Conservation (phyloP, 352 stramenopile genomes). For the Globisporangium irregulare region DNA sequence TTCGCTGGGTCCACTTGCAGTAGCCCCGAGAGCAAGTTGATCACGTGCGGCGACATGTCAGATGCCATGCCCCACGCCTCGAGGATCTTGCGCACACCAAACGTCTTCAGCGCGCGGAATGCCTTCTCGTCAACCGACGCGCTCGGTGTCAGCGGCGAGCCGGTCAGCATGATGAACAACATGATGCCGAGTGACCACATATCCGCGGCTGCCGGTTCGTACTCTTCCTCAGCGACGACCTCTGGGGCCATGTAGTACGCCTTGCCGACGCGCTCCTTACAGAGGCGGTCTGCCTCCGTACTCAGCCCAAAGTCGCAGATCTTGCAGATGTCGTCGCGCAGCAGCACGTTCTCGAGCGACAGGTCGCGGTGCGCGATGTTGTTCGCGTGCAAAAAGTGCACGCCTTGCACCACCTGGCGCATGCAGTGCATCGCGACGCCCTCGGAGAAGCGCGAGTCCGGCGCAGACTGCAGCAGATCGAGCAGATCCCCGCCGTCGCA, state of each 20-base stretch:
- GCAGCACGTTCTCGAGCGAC: conserved; percentile 15
- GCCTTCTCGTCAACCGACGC: conserved; percentile 29
- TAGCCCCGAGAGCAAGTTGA: conserved; percentile 30
- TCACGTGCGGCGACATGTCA: conserved; percentile 21
- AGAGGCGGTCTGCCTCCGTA: conserved; percentile 24
- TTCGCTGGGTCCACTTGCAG: conserved; percentile 33
- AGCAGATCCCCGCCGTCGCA: conserved; percentile 51
- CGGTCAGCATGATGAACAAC: conserved; percentile 58
- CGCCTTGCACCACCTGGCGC: conserved; percentile 25
- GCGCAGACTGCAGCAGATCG: conserved; percentile 21
- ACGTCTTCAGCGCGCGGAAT: conserved; percentile 40
- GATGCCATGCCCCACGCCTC: conserved; percentile 46
- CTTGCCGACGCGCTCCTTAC: conserved; percentile 20
- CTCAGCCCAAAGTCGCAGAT: conserved; percentile 25
- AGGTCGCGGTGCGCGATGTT: background rate
- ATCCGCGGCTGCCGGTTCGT: conserved; percentile 48
- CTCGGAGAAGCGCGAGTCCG: conserved; percentile 27
- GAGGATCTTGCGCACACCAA: conserved; percentile 49
- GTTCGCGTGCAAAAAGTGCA: conserved; percentile 12
- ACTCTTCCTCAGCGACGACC: conserved; percentile 31
- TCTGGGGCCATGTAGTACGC: conserved; percentile 62
- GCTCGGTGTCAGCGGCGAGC: conserved; percentile 33
- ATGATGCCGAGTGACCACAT: conserved; percentile 71
- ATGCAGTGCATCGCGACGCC: conserved; percentile 23
- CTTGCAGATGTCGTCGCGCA: conserved; percentile 13